These are phyloP conservation scores for Alternaria sp. DNA, from an alignment of 2,329 filamentous ascomycete genomes.

Conservation along the genomic window DNA sequence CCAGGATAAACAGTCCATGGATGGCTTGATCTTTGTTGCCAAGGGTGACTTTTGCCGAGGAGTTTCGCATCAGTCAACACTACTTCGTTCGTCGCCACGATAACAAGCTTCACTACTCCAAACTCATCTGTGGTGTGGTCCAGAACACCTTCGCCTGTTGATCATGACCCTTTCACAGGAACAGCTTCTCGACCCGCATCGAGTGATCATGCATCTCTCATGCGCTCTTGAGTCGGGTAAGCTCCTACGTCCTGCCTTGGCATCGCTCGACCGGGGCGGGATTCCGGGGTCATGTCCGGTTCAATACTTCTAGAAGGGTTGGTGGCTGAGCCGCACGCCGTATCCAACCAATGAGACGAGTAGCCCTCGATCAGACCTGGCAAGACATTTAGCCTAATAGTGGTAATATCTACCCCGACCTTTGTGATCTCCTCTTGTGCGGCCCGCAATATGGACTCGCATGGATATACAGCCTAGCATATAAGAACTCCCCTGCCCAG, in stretches of 20 bases:
- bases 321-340: conserved; percentile 21
- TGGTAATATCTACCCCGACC: conserved; percentile 20
- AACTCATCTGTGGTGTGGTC: neutral
- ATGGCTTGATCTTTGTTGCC: neutral
- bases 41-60: neutral
- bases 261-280: conserved; percentile 4
- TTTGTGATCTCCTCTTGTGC: conserved; percentile 26
- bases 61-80: neutral
- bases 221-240: neutral
- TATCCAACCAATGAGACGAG: conserved; percentile 17
- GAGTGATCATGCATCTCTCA: neutral
- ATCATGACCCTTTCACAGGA: neutral
- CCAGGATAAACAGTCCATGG: neutral
- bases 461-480: conserved; percentile 18
- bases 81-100: neutral
- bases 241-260: neutral
- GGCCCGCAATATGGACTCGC: conserved; percentile 20
- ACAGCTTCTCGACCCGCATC: neutral
- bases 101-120: neutral
- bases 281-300: conserved; percentile 20
- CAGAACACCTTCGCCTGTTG: neutral
- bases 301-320: conserved; percentile 25
- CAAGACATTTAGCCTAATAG: conserved; percentile 26
- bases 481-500: conserved; percentile 19
- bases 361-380: conserved; percentile 17